Evolutionary conservation across 805 yeast genomes (phyloP), one percentile per base, ranked within the genome.

Genomic region (Martiniozyma abietophila): DNA sequence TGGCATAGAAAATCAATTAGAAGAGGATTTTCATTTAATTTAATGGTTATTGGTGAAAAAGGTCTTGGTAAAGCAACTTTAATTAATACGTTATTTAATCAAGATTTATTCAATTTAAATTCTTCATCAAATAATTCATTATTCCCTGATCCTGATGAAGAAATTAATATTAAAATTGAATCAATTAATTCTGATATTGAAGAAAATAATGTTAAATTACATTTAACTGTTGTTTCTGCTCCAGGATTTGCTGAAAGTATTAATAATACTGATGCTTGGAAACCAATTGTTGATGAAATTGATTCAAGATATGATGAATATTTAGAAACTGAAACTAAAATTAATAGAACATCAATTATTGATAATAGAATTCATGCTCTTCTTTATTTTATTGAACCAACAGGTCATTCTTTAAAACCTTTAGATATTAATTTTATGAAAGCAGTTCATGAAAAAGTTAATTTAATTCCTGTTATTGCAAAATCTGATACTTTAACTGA

Each of bases 1-100:
- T 92, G 96, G 96, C 97, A 92, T 64, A 77, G 95, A 62, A 85
- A 82, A 60, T 80, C 95, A 2, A 74, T 85, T 42, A 79, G 81
- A 59, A 73, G 83, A 53, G 98, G 98, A 10, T 92, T 92, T 68
- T 73, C 68, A 49, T 73, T 92, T 55, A 92, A 92, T 56, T 56
- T 92, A 41, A 73, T 92, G 74, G 85, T 84, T 39, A 94, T 88
- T 43, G 94, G 94, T 46, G 94, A 84, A 63, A 67, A 78, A 40
- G 96, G 98, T 5, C 67, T 89, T 43, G 98, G 98, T 49, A 89
- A 89, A 63, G 68, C 92, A 22, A 92, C 98, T 18, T 71, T 92
- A 53, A 74, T 92, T 51, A 86, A 85, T 62, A 88, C 97, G 17
- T 68, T 92, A 47, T 92, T 92, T 64, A 79, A 79, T 61, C 66